Evolutionary conservation across 2,329 filamentous ascomycete species (phyloP), one percentile per base, ranked within the genome.

Genomic region (Thelonectria olida): DNA sequence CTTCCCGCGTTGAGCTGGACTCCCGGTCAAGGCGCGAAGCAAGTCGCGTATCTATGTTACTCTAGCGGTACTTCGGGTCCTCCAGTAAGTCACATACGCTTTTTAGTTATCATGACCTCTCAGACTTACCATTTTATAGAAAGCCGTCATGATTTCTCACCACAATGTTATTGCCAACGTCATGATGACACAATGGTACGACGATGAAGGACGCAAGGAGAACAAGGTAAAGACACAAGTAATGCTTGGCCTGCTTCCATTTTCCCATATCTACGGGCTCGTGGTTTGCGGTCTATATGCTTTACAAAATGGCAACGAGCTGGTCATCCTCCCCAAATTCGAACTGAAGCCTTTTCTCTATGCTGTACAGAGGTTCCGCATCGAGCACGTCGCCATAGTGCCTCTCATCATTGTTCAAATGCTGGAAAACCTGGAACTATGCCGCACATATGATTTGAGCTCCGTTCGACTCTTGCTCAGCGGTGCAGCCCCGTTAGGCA

Each of bases 141-240:
- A 93, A 89, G 92, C 91, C 31, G 92, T 94, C 44, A 93, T 92
- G 90, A 91, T 95, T 61, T 91, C 91, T 4, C 92, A 95, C 73
- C 79, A 81, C 36, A 95, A 95, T 67, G 89, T 94, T 41, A 93
- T 95, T 48, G 86, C 91, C 49, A 94, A 94, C 70, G 84, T 87
- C 0, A 69, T 93, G 28, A 91, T 93, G 74, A 81, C 88, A 58
- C 70, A 71, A 19, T 71, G 81, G 1, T 87, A 74, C 61, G 74
- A 83, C 53, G 25, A 69, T 62, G 61, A 79, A 58, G 22, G 73
- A 39, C 68, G 79, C 64, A 72, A 76, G 65, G 58, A 74, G 15
- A 64, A 74, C 4, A 72, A 72, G 6, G 61, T 83, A 28, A 72
- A 75, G 4, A 81, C 76, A 1, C 78, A 84, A 56, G 75, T 84